Evolutionary conservation across 2,329 filamentous ascomycete species (phyloP), one percentile per base, ranked within the genome.

Genomic region (Aspergillus texensis): DNA sequence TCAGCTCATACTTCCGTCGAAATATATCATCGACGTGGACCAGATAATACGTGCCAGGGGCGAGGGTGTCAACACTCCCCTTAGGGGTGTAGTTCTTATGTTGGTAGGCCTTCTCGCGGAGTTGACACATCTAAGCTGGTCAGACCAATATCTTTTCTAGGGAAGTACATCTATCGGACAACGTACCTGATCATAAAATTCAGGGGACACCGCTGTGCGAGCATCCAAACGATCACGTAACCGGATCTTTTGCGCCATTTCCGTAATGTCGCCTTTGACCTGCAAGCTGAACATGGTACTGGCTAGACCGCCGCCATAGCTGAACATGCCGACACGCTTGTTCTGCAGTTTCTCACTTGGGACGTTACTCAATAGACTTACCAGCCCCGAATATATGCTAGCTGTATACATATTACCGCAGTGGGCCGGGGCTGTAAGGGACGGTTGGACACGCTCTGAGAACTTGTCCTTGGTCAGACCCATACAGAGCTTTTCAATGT

Each of bases 401-500:
- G 84, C 86, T 64, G 82, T 84, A 77, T 88, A 88, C 86, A 88
- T 88, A 78, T 88, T 88, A 73, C 84, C 84, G 78, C 89, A 92
- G 78, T 90, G 86, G 68, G 91, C 94, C 69, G 92, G 88, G 36
- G 93, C 89, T 80, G 93, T 86, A 76, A 91, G 89, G 72, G 85
- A 83, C 57, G 91, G 89, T 76, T 85, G 83, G 71, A 95, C 89
- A 72, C 91, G 89, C 80, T 94, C 90, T 75, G 88, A 86, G 81
- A 92, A 94, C 71, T 87, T 87, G 85, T 94, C 94, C 88, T 95
- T 94, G 78, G 90, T 89, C 71, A 94, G 84, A 62, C 77, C 84
- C 89, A 95, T 92, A 79, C 95, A 95, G 67, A 89, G 90, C 87
- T 94, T 95, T 85, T 95, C 92, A 45, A 95, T 86, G 59, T 84